Conservation (phyloP, 164 flowering plant species). For the Tetracentron sinense region DNA sequence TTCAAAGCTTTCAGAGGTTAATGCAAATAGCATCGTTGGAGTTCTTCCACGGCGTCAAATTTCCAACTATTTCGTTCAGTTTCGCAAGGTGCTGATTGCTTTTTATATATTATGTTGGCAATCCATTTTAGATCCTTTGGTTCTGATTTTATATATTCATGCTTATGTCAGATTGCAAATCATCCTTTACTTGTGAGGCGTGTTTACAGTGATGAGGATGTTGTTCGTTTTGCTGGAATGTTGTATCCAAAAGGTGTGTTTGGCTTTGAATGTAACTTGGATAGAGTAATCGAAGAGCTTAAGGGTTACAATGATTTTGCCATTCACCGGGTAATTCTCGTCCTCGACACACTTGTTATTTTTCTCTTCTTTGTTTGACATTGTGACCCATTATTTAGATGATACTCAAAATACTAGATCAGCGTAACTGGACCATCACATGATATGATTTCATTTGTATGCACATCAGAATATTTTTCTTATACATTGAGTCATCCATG, state of each 20-base stretch:
- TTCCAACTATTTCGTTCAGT: slow-evolving; percentile 83
- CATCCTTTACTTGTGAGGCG: slow-evolving; percentile 95
- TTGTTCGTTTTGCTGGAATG: slow-evolving; percentile 65
- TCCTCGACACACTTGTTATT: background rate
- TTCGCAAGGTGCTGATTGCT: slow-evolving; percentile 65
- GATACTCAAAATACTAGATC: background rate
- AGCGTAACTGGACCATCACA: background rate
- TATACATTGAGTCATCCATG: no score
- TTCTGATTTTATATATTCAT: slow-evolving; percentile 15
- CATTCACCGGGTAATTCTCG: slow-evolving; percentile 67
- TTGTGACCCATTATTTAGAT: background rate
- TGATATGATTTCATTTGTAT: no score
- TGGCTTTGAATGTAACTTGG: slow-evolving; percentile 84
- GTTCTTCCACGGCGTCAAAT: slow-evolving; percentile 80
- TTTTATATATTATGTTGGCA: background rate
- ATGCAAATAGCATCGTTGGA: slow-evolving; percentile 23
- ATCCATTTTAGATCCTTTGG: background rate
- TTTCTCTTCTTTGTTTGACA: background rate
- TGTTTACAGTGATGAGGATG: slow-evolving; percentile 71
- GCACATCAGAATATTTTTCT: no score
- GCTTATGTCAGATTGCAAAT: slow-evolving; percentile 73
- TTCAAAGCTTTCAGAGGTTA: slow-evolving; percentile 35
- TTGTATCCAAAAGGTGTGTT: slow-evolving; percentile 82
- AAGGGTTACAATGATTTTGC: slow-evolving; percentile 82
- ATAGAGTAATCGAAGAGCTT: slow-evolving; percentile 78